Percentiles rank a stretch among this genome's conserved stretches.
Conservation (phyloP, 1,284 basidiomycete species). For the Chiua sp. region DNA sequence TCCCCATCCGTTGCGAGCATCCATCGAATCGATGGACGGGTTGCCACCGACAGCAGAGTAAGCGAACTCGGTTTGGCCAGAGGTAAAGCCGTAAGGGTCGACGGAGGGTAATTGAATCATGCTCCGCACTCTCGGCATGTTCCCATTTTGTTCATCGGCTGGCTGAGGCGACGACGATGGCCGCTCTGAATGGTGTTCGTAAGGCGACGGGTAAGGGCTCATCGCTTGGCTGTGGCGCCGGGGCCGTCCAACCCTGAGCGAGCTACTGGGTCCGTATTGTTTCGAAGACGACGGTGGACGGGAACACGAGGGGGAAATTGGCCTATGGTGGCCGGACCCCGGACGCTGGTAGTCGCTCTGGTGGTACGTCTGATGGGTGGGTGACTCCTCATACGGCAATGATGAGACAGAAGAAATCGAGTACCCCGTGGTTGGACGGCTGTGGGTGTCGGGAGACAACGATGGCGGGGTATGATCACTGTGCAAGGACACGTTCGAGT, state of each 20-base stretch:
- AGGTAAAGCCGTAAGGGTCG: constrained; percentile 67
- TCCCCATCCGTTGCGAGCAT: constrained; percentile 52
- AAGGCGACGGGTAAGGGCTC: constrained; percentile 82
- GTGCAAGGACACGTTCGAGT: constrained; percentile 69
- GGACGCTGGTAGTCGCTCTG: constrained; percentile 68
- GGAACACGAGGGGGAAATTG: constrained; percentile 61
- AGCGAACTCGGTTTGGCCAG: constrained; percentile 75
- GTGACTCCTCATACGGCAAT: constrained; percentile 68
- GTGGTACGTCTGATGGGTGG: constrained; percentile 53
- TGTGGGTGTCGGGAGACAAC: constrained; percentile 70
- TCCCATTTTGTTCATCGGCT: constrained; percentile 55
- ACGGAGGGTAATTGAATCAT: constrained; percentile 79
- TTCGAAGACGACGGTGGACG: constrained; percentile 68
- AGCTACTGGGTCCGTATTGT: constrained; percentile 51
- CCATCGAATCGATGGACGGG: constrained; percentile 52
- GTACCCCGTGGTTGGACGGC: constrained; percentile 82
- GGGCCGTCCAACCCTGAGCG: constrained; percentile 69
- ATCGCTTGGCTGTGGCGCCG: constrained; percentile 83
- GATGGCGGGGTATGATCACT: constrained; percentile 71
- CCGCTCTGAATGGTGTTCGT: constrained; percentile 68
- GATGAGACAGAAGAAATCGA: constrained; percentile 80
- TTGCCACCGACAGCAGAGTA: constrained; percentile 64
- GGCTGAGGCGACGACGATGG: constrained; percentile 78
- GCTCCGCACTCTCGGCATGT: constrained; percentile 72
- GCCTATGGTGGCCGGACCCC: constrained; percentile 70